Evolutionary conservation across 352 stramenopile genomes (phyloP).

Genomic region (Globisporangium polare): DNA sequence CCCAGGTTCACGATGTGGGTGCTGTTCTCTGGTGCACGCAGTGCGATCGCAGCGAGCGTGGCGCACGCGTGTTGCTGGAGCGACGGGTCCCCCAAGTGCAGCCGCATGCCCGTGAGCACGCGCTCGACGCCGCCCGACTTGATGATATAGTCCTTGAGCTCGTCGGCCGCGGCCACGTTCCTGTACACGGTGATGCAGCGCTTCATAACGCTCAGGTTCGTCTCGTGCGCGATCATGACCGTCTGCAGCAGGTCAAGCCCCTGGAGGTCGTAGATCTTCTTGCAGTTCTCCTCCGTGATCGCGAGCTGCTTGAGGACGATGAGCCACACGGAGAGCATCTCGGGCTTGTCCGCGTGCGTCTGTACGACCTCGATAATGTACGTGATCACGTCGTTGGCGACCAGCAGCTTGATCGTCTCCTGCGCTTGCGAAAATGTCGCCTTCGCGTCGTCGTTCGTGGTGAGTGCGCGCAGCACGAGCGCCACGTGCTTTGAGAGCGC

Average conservation of each 20-base stretch:
- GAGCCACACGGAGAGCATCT: constrained; percentile 59
- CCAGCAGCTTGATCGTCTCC: constrained; percentile 61
- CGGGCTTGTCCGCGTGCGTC: constrained; percentile 23
- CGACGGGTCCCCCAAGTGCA: constrained; percentile 40
- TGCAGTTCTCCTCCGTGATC: constrained; percentile 73
- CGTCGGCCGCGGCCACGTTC: constrained; percentile 70
- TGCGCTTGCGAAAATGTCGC: constrained; percentile 67
- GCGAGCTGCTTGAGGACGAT: constrained; percentile 73
- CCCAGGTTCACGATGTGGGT: constrained; percentile 44
- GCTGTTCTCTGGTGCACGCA: constrained; percentile 69
- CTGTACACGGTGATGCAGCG: constrained; percentile 66
- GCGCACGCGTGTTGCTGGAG: constrained; percentile 73
- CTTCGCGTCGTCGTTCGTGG: constrained; percentile 65
- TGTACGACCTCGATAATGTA: constrained; percentile 43
- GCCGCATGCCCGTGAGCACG: constrained; percentile 55
- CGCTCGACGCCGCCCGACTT: constrained; percentile 43
- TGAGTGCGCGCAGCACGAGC: constrained; percentile 50
- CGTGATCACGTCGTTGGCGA: constrained; percentile 44
- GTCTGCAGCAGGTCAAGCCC: constrained; percentile 54
- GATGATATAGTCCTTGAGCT: constrained; percentile 63
- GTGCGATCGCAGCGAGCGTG: constrained; percentile 63
- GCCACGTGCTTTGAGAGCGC: constrained; percentile 48
- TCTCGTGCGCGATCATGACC: constrained; percentile 49
- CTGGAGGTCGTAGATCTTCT: constrained; percentile 56
- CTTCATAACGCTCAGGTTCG: constrained; percentile 45